These are phyloP conservation scores for Xylaria sp. DNA, from an alignment of 2,329 filamentous ascomycete species.

Conservation along the genomic window DNA sequence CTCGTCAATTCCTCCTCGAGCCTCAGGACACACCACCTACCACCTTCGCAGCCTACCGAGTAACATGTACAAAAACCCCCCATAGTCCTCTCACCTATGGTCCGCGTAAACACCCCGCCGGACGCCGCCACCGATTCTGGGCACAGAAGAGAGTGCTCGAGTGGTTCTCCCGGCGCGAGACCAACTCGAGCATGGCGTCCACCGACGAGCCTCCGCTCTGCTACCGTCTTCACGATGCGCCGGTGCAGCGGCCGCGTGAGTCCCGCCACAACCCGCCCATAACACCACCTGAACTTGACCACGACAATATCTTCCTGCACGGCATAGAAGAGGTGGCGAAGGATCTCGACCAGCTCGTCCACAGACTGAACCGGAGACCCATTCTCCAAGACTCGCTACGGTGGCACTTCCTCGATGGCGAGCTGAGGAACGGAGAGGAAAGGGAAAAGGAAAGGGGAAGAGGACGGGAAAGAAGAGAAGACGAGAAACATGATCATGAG, in stretches of 20 bases:
- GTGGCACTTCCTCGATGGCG: slow-evolving; percentile 21
- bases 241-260: slow-evolving; percentile 15
- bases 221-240: slow-evolving; percentile 17
- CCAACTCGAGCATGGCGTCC: slow-evolving; percentile 40
- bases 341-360: slow-evolving; percentile 33
- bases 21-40: not conserved
- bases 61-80: slow-evolving; percentile 6
- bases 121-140: slow-evolving; percentile 28
- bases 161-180: slow-evolving; percentile 42
- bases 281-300: slow-evolving; percentile 23
- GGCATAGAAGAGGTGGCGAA: slow-evolving; percentile 12
- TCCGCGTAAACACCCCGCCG: slow-evolving; percentile 9
- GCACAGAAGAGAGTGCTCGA: slow-evolving; percentile 41
- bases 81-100: slow-evolving; percentile 26
- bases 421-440: not conserved
- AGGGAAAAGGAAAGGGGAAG: not conserved
- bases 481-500: not conserved
- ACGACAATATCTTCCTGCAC: slow-evolving; percentile 7
- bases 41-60: not conserved
- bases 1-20: slow-evolving; percentile 19
- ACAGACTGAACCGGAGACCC: slow-evolving; percentile 30
- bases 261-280: slow-evolving; percentile 16
- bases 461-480: not conserved
- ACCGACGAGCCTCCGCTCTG: slow-evolving; percentile 39
- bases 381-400: slow-evolving; percentile 35